Evolutionary conservation across 1,284 basidiomycete genomes (phyloP).

Genomic region (Cryptococcus amylolentus): DNA sequence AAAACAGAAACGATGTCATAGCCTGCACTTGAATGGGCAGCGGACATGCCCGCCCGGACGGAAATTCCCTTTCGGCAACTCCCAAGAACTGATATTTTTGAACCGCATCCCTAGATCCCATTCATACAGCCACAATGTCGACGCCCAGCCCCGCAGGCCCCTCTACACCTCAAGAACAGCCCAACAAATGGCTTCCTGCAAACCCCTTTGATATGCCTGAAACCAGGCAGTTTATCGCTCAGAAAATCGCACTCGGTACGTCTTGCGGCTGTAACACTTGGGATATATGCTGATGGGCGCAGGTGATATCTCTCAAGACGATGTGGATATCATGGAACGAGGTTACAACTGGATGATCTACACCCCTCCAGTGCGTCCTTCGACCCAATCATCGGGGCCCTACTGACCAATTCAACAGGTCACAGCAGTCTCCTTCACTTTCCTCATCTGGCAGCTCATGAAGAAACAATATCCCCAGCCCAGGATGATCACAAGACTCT

Average conservation of each 20-base stretch:
- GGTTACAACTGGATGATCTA: conserved; percentile 22
- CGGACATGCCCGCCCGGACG: neutral
- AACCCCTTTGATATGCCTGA: conserved; percentile 20
- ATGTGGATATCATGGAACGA: conserved; percentile 18
- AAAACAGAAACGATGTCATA: conserved; percentile 1
- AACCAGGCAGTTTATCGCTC: conserved; percentile 12
- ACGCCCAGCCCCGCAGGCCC: neutral
- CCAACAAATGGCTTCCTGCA: conserved; percentile 8
- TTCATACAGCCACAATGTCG: neutral
- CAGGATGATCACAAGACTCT: conserved; percentile 7
- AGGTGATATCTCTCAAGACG: conserved; percentile 17
- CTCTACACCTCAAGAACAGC: neutral
- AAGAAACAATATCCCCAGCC: conserved; percentile 16
- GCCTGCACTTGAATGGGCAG: neutral
- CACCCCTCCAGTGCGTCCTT: conserved; percentile 13
- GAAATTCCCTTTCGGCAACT: neutral
- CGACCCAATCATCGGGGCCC: neutral
- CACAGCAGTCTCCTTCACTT: conserved; percentile 9
- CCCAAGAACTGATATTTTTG: neutral
- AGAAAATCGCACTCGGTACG: conserved; percentile 15
- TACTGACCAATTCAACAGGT: conserved; percentile 1
- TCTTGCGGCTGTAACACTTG: neutral
- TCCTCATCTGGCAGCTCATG: conserved; percentile 16
- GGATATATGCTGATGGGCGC: neutral
- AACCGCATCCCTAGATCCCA: neutral